Percentiles rank a stretch among this genome's conserved stretches.
Evolutionary conservation across 2,329 filamentous ascomycete genomes (phyloP).

Genomic region (Colletotrichum tabaci): DNA sequence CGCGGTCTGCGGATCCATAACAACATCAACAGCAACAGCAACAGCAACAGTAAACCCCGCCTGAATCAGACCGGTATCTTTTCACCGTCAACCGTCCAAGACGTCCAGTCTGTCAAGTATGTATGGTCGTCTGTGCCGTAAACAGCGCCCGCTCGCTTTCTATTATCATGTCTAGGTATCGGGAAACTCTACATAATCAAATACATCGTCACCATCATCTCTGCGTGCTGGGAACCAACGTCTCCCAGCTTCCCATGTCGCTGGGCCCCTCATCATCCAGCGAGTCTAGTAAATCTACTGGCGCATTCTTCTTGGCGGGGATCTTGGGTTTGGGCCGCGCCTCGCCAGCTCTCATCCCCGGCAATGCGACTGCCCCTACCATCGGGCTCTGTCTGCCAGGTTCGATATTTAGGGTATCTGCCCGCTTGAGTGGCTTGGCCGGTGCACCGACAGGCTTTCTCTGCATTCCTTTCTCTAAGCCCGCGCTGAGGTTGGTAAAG

Average conservation of each 20-base stretch:
- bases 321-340: conserved; percentile 36
- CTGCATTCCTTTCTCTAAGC: conserved; percentile 8
- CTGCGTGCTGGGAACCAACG: conserved; percentile 63
- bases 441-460: conserved; percentile 35
- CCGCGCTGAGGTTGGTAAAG: conserved; percentile 16
- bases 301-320: conserved; percentile 43
- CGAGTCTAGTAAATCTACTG: conserved; percentile 62
- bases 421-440: conserved; percentile 26
- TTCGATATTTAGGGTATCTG: conserved; percentile 24
- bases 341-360: conserved; percentile 39
- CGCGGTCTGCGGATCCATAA: not conserved
- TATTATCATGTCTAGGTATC: not conserved
- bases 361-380: conserved; percentile 37
- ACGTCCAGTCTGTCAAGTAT: not conserved
- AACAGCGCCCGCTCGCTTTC: conserved; percentile 2
- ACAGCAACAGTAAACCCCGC: not conserved
- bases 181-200: not conserved
- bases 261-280: conserved; percentile 60
- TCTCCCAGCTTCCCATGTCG: conserved; percentile 69
- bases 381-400: conserved; percentile 35
- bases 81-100: conserved; percentile 2
- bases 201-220: conserved; percentile 10
- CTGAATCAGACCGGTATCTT: not conserved
- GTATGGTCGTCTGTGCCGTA: conserved; percentile 1
- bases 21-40: not conserved